These are phyloP conservation scores for Begonia peltatifolia DNA, from an alignment of 306 rosid genomes.

Conservation along the genomic window DNA sequence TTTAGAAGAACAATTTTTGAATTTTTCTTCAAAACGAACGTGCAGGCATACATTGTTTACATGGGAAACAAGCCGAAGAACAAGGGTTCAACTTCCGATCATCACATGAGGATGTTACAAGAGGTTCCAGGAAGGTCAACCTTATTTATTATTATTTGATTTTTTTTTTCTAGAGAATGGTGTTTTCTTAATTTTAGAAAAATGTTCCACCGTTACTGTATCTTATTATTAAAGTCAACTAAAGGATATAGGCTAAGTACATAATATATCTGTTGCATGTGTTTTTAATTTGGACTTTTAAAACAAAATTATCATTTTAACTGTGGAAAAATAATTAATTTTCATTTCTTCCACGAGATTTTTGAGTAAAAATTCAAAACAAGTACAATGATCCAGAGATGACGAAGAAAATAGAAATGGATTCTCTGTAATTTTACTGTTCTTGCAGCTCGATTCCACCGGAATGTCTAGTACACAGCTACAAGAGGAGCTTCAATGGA, in stretches of 20 bases:
- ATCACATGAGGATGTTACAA: conserved; percentile 16
- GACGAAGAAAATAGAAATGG: not conserved
- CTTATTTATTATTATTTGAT: not conserved
- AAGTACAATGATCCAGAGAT: not conserved
- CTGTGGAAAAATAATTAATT: too few species aligned
- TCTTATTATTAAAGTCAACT: not conserved
- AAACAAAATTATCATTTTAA: too few species aligned
- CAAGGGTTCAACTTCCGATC: conserved; percentile 9
- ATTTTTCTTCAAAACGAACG: not conserved
- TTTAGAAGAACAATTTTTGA: not conserved
- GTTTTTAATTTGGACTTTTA: too few species aligned
- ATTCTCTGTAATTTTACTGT: not conserved
- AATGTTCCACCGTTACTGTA: too few species aligned
- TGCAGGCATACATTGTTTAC: conserved; percentile 36
- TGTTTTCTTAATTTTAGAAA: too few species aligned
- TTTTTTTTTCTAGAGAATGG: too few species aligned
- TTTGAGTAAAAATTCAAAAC: not conserved
- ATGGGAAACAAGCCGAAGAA: conserved; percentile 14
- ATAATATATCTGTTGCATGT: too few species aligned
- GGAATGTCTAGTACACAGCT: conserved; percentile 15
- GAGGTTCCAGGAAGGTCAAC: conserved; percentile 24
- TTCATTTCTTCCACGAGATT: not conserved
- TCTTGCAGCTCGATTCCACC: conserved; percentile 10
- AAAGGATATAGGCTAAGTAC: too few species aligned
- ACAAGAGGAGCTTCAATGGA: conserved; percentile 28